Percentiles rank a stretch among this genome's conserved stretches.
phyloP scores from a whole-genome alignment of 306 rosid genomes.

The Phaseolus lunatus region DNA sequence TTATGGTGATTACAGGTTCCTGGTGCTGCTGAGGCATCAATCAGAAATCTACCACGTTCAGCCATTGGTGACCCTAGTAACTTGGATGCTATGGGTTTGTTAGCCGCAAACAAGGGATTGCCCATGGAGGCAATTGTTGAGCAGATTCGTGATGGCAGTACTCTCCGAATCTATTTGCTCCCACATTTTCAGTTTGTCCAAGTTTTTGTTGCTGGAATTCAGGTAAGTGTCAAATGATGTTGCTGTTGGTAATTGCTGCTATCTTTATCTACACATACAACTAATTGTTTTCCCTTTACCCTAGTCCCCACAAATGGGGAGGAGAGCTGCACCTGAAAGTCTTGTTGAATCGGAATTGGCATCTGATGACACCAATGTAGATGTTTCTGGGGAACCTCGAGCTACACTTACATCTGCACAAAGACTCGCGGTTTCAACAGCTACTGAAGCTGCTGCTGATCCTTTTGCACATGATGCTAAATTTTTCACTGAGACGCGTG shows the following conservation, averaged over 20 bases:
- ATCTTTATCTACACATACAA: slow-evolving; percentile 9
- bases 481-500: slow-evolving; percentile 95
- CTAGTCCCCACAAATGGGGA: slow-evolving; percentile 95
- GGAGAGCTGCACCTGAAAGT: slow-evolving; percentile 71
- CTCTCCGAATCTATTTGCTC: slow-evolving; percentile 88
- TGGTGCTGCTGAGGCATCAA: slow-evolving; percentile 86
- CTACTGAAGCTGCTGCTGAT: slow-evolving; percentile 71
- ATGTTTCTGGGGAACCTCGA: slow-evolving; percentile 70
- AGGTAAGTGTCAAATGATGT: slow-evolving; percentile 58
- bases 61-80: slow-evolving; percentile 93
- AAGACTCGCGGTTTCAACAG: slow-evolving; percentile 82
- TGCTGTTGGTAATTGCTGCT: slow-evolving; percentile 15
- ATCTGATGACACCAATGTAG: slow-evolving; percentile 71
- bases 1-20: slow-evolving; percentile 70
- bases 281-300: slow-evolving; percentile 36
- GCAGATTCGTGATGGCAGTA: slow-evolving; percentile 99
- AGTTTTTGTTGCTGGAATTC: slow-evolving; percentile 95
- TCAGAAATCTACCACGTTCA: slow-evolving; percentile 92
- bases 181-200: slow-evolving; percentile 99
- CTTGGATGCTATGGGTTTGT: slow-evolving; percentile 85
- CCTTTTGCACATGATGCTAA: slow-evolving; percentile 90
- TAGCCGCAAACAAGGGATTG: slow-evolving; percentile 79
- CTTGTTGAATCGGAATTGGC: slow-evolving; percentile 63
- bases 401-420: slow-evolving; percentile 94
- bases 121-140: slow-evolving; percentile 95